Base-by-base conservation (phyloP, 306 rosid species). In the Sechiopsis laciniata region DNA sequence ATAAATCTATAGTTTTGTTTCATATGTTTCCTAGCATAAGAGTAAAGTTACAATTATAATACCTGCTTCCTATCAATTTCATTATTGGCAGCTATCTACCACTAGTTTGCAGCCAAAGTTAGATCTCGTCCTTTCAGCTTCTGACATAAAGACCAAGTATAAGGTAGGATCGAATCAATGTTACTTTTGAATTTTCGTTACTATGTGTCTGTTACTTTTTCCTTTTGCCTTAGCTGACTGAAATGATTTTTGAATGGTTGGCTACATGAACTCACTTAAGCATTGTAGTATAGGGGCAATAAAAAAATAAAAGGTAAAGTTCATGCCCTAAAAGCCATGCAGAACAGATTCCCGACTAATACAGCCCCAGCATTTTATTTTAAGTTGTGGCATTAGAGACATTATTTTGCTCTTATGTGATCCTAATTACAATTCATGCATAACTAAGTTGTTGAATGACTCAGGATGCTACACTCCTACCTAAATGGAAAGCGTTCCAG, bases 401-500 rank as follows among this genome's bases (percentile, higher is more conserved):
- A 62, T 32, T 37, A 42, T 67, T 42, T 46, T 0, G 53, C 52
- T 60, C 45, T 29, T 26, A 26, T 24, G n/a, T 29, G 14, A 29
- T 14, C 45, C 19, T 60, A 62, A 8, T 16, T 21, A 62, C 48
- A 1, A 32, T 62, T 32, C 71, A 17, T 17, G 11, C 26, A 35
- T 51, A 42, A 45, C 73, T 42, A 76, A 57, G 21, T 6, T 77
- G 26, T 85, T 83, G 51, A 67, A 52, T 78, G 74, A 75, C 80
- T 53, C 87, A 94, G 98, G 96, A 89, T 59, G 97, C 97, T 11
- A 79, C 78, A 52, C 97, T 94, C 63, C 74, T 82, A 67, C 89
- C 97, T 13, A 86, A 87, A 66, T 90, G 97, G 98, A 90, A 94
- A 83, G 96, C 97, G 15, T 90, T 90, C 83, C 87, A 83, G 71